Evolutionary conservation across 352 stramenopile species (phyloP).

Genomic region (Pythium folliculosum): DNA sequence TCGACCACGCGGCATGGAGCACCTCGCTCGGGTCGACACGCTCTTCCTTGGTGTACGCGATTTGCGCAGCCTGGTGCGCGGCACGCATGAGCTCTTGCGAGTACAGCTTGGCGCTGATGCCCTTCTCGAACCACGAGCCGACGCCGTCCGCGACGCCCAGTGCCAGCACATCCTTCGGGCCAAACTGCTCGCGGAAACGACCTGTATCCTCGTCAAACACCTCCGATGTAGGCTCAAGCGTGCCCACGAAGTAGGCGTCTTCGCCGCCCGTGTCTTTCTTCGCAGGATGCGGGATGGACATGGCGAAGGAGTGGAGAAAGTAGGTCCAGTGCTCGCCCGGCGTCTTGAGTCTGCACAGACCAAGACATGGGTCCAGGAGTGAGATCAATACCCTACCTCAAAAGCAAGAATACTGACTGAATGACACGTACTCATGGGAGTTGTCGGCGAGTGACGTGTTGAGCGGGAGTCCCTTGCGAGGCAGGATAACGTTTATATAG

Average conservation of each 20-base stretch:
- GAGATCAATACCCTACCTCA: too few species aligned
- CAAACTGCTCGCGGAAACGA: constrained; percentile 39
- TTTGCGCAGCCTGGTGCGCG: constrained; percentile 60
- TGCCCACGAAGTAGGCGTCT: constrained; percentile 94
- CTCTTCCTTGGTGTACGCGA: constrained; percentile 63
- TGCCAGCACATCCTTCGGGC: constrained; percentile 82
- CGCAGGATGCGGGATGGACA: constrained; percentile 77
- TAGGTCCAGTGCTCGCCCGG: constrained; percentile 48
- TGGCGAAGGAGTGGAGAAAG: constrained; percentile 69
- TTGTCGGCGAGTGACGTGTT: constrained; percentile 51
- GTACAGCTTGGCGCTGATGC: constrained; percentile 80
- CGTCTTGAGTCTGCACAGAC: constrained; percentile 8
- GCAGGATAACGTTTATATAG: constrained; percentile 88
- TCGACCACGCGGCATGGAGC: constrained; percentile 71
- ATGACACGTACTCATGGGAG: constrained; percentile 29
- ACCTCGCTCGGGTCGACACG: constrained; percentile 64
- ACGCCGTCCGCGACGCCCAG: constrained; percentile 96
- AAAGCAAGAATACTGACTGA: not conserved
- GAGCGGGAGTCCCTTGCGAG: constrained; percentile 74
- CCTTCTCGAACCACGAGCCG: constrained; percentile 95
- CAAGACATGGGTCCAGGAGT: too few species aligned
- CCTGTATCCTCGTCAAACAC: constrained; percentile 40
- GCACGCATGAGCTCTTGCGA: constrained; percentile 78
- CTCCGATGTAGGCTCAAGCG: constrained; percentile 31
- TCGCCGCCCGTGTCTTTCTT: constrained; percentile 83